Conservation (phyloP, 1,284 basidiomycete species). For the Leccinum fuscescens region DNA sequence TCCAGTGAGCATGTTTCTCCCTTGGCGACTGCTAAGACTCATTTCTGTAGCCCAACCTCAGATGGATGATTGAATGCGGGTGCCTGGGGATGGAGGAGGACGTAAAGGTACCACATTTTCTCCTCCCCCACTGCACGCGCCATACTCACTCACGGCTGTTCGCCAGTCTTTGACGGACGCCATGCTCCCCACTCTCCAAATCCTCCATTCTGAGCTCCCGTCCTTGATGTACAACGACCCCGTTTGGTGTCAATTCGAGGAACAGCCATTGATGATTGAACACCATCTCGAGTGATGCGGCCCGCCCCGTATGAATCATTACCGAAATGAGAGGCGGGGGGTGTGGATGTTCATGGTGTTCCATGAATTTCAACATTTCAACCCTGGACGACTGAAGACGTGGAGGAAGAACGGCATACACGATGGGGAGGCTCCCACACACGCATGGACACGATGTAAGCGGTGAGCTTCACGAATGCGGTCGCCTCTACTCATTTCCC, state of each 20-base stretch:
- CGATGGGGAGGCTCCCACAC: slow-evolving; percentile 15
- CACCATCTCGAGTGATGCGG: slow-evolving; percentile 48
- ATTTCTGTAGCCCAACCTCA: background rate
- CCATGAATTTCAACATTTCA: slow-evolving; percentile 40
- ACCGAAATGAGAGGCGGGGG: slow-evolving; percentile 61
- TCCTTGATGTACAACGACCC: slow-evolving; percentile 75
- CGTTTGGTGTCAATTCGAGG: slow-evolving; percentile 54
- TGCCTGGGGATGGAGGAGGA: background rate
- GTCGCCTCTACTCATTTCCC: slow-evolving; percentile 1
- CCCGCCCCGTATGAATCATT: slow-evolving; percentile 56
- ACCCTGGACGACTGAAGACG: slow-evolving; percentile 36
- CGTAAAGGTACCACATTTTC: background rate
- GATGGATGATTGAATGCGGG: background rate
- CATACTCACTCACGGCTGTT: slow-evolving; percentile 35
- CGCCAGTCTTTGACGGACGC: slow-evolving; percentile 56
- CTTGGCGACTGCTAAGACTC: slow-evolving; percentile 47
- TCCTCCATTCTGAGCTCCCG: slow-evolving; percentile 71
- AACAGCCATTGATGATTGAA: slow-evolving; percentile 34
- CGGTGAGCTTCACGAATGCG: slow-evolving; percentile 3
- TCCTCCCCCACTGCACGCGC: background rate
- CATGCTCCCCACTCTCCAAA: slow-evolving; percentile 61
- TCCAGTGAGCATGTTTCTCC: slow-evolving; percentile 44
- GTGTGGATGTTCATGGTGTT: slow-evolving; percentile 69
- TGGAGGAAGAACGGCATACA: slow-evolving; percentile 14
- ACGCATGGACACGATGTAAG: slow-evolving; percentile 1